phyloP scores from a whole-genome alignment of 2,329 filamentous ascomycete species.

The Fusarium goolgardi region DNA sequence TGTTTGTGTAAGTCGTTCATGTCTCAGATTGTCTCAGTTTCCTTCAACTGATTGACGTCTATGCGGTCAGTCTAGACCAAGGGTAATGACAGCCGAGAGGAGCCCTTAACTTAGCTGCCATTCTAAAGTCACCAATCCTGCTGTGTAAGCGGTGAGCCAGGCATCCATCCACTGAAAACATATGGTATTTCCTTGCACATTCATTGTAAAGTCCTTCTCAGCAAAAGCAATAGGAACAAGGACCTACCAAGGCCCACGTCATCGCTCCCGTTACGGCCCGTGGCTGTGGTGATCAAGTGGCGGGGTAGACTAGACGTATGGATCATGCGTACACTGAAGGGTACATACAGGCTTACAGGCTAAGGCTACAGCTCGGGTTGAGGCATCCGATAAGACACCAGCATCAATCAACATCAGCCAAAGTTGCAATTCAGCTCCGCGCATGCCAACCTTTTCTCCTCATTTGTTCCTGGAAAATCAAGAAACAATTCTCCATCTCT shows the following conservation, averaged over 20 bases:
- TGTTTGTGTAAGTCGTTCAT: constrained; percentile 19
- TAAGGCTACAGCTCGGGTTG: not conserved
- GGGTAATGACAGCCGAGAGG: not conserved
- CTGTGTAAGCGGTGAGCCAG: constrained; percentile 11
- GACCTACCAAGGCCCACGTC: constrained; percentile 37
- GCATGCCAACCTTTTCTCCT: constrained; percentile 24
- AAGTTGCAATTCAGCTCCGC: constrained; percentile 25
- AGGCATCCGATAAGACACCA: constrained; percentile 23
- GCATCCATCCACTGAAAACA: not conserved
- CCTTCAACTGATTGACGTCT: not conserved
- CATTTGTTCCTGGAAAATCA: constrained; percentile 4
- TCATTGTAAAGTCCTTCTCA: not conserved
- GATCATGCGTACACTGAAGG: not conserved
- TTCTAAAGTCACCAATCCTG: not conserved
- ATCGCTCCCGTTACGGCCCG: constrained; percentile 44
- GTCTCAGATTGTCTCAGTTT: constrained; percentile 9
- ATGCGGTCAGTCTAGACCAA: not conserved
- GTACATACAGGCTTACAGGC: not conserved
- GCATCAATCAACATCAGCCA: constrained; percentile 3
- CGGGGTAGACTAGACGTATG: constrained; percentile 29
- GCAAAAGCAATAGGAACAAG: not conserved
- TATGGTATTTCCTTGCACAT: not conserved
- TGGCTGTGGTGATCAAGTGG: constrained; percentile 40
- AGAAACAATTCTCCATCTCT: not conserved
- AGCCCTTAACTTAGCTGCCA: not conserved